Percentiles rank a stretch among this genome's conserved stretches.
Evolutionary conservation across 768 basidiomycete species (phyloP).

Genomic region (Xerocomus spinulosus): DNA sequence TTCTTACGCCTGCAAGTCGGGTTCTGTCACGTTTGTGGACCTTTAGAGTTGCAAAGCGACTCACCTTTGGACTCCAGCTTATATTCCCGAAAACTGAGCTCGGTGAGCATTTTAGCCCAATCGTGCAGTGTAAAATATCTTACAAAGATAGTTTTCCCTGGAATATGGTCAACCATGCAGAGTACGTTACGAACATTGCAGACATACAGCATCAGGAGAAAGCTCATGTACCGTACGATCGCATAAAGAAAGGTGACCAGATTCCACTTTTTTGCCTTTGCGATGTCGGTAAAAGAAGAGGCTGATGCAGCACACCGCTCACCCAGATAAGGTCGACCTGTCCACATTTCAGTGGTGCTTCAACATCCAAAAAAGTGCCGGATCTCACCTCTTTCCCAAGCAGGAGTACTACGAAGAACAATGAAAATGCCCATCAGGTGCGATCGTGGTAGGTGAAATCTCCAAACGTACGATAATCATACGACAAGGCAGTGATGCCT

Average conservation of each 20-base stretch:
- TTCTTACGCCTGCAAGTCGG: constrained; percentile 10
- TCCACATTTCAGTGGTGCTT: background rate
- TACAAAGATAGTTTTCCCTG: constrained; percentile 10
- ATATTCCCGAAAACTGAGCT: constrained; percentile 2
- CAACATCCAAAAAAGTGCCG: background rate
- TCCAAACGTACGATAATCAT: constrained; percentile 14
- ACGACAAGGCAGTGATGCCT: constrained; percentile 6
- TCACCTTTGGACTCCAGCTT: constrained; percentile 10
- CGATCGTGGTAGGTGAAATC: background rate
- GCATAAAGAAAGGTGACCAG: constrained; percentile 14
- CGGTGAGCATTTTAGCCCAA: background rate
- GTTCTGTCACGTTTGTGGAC: background rate
- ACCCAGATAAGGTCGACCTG: constrained; percentile 22
- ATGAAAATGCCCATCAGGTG: background rate
- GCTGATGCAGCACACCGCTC: background rate
- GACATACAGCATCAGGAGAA: constrained; percentile 12
- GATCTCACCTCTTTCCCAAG: constrained; percentile 11
- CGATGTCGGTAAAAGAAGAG: background rate
- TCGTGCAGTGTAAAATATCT: background rate
- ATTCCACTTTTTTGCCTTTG: constrained; percentile 17
- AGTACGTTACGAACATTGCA: background rate
- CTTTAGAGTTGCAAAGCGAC: background rate
- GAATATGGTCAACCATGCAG: background rate
- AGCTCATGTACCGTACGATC: constrained; percentile 18
- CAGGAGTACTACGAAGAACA: constrained; percentile 5